Evolutionary conservation across 2,329 filamentous ascomycete species (phyloP), one percentile per base, ranked within the genome.

Genomic region (Ceratocystis destructans): DNA sequence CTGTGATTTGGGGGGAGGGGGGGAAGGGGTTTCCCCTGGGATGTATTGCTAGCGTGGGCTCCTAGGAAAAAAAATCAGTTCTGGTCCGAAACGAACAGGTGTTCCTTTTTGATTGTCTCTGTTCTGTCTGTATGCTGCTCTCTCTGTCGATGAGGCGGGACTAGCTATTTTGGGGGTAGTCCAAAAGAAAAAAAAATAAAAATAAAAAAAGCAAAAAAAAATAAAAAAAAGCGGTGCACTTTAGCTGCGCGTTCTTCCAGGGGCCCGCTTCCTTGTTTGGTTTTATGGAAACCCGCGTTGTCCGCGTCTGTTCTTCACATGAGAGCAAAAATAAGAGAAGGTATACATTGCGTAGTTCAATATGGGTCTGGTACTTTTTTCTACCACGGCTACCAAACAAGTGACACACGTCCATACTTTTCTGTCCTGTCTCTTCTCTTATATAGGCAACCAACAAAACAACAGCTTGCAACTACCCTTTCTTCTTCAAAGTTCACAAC

Each of bases 281-380:
- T 41, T 41, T 41, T 53, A 25, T 53, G 44, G 25, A 59, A 65
- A 67, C 64, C 69, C 67, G 69, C 66, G 69, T 70, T 68, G 67
- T 70, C 67, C 69, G 70, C 69, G 71, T 65, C 66, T 71, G 69
- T 70, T 69, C 68, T 68, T 69, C 70, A 67, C 28, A 37, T 59
- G 53, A 37, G 33, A 41, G 37, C 37, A 3, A 41, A 12, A 41
- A 41, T 1, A 41, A 41, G 37, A 41, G 37, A 3, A 41, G 8
- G 37, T 41, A 41, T 12, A 41, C 37, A 12, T 41, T 41, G 10
- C 12, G 10, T 41, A 41, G 3, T 41, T 41, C 37, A 41, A 41
- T 12, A 41, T 41, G 37, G 37, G 37, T 4, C 10, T 12, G 37
- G 37, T 41, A 41, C 37, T 53, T 25, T 22, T 28, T 28, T 3